Conservation (phyloP, 805 yeast genomes). For the Suhomyces canberraensis region DNA sequence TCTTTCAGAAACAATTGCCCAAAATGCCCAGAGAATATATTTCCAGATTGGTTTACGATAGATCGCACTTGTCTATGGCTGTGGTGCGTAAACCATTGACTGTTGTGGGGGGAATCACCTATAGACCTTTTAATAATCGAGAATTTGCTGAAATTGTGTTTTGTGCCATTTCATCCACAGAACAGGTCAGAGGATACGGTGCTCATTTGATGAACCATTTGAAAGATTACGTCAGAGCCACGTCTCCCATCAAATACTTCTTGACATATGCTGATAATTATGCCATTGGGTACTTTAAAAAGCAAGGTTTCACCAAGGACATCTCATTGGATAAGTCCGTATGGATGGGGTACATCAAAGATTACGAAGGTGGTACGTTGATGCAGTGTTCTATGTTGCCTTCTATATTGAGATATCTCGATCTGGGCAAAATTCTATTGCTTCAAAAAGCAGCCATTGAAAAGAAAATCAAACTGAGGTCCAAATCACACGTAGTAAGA, state of each 20-base stretch:
- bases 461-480: slow-evolving; percentile 73
- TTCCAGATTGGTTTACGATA: slow-evolving; percentile 88
- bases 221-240: slow-evolving; percentile 89
- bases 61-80: slow-evolving; percentile 94
- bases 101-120: slow-evolving; percentile 97
- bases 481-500: slow-evolving; percentile 75
- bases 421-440: slow-evolving; percentile 78
- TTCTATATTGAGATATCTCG: slow-evolving; percentile 73
- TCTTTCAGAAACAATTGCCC: slow-evolving; percentile 95
- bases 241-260: slow-evolving; percentile 81
- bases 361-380: slow-evolving; percentile 97
- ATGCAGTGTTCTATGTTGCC: slow-evolving; percentile 98
- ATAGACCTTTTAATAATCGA: slow-evolving; percentile 85
- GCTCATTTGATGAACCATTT: slow-evolving; percentile 98
- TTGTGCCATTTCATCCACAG: slow-evolving; percentile 96
- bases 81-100: slow-evolving; percentile 90
- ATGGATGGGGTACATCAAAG: slow-evolving; percentile 99
- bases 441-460: slow-evolving; percentile 90
- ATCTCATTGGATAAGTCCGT: slow-evolving; percentile 77
- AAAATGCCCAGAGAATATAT: slow-evolving; percentile 98
- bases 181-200: slow-evolving; percentile 97
- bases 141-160: slow-evolving; percentile 97
- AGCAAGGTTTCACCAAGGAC: slow-evolving; percentile 97
- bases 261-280: slow-evolving; percentile 97
- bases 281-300: slow-evolving; percentile 97